phyloP scores from a whole-genome alignment of 495 filamentous ascomycete genomes.

The Aspergillus kassunensis region DNA sequence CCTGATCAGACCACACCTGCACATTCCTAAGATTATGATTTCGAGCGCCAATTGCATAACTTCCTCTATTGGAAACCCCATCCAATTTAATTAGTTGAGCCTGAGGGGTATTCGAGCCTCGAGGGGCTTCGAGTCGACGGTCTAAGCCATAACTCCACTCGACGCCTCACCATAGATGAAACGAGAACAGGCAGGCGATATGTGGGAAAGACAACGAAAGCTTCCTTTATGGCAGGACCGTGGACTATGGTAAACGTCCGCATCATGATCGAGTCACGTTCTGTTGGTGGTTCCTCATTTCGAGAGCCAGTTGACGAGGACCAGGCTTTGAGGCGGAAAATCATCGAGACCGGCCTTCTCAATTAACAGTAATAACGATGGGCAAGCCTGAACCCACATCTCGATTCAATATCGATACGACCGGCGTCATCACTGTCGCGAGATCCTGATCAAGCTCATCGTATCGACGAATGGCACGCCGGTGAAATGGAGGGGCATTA shows the following conservation, averaged over 20 bases:
- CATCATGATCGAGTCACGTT: background rate
- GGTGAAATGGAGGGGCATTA: background rate
- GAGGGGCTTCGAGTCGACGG: background rate
- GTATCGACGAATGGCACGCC: background rate
- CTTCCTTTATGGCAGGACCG: background rate
- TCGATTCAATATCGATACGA: too few relatives aligned
- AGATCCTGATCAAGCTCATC: background rate
- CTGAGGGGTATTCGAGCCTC: background rate
- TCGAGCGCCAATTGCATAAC: background rate
- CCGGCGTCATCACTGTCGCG: background rate
- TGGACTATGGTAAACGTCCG: background rate
- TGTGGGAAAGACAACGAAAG: conserved; percentile 11
- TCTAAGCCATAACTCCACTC: conserved; percentile 3
- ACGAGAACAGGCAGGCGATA: background rate
- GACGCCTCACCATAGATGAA: conserved; percentile 8
- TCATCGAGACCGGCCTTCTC: background rate
- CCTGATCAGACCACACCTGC: background rate
- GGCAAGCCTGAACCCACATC: background rate
- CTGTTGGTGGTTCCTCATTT: background rate
- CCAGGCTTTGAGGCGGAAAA: background rate
- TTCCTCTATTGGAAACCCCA: background rate
- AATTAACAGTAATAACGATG: background rate
- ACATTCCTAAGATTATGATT: background rate
- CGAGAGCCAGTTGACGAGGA: conserved; percentile 5
- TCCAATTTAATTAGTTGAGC: background rate